Base-by-base conservation (phyloP, 1,284 basidiomycete genomes). In the Hemileia vastatrix region DNA sequence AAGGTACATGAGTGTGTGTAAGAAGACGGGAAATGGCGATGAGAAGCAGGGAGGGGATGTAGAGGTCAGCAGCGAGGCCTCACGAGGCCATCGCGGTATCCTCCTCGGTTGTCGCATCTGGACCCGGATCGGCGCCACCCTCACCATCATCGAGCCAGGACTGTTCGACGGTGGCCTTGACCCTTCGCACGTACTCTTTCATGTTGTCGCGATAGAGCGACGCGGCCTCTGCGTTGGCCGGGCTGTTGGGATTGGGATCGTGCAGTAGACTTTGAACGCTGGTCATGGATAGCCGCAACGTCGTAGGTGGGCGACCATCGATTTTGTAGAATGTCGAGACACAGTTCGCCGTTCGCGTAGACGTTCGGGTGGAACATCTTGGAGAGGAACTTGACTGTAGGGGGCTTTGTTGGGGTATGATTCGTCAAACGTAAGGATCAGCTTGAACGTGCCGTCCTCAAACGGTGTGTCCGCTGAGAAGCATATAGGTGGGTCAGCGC, bases 291-390 rank as follows among this genome's bases (percentile, higher is more conserved):
- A 18, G 94, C 94, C 6, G 92, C 91, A 50, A 98, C 94, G 74
- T 98, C 94, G 77, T 98, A 98, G 1, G 94, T 97, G 6, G 94
- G 94, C 31, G 86, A 88, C 94, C 94, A 98, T 31, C 94, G 82
- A 75, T 98, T 98, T 80, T 98, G 94, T 43, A 98, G 81, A 71
- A 97, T 98, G 77, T 97, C 94, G 54, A 98, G 82, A 77, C 94
- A 98, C 58, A 98, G 85, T 76, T 97, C 93, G 65, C 94, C 94
- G 71, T 95, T 96, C 57, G 89, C 89, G 77, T 97, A 98, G n/a
- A 98, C 93, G 78, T 97, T 98, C 0, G 93, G 93, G 76, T 98
- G 94, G 79, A 96, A 97, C 92, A 96, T 97, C 66, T 90, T 85
- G 51, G 87, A 90, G 31, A 97, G 82, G 80, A 98, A 98, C 76